A percentile compares a stretch with the other conserved stretches of the same genome.
Evolutionary conservation across 2,329 filamentous ascomycete species (phyloP).

Genomic region (Diaporthe citrichinensis): DNA sequence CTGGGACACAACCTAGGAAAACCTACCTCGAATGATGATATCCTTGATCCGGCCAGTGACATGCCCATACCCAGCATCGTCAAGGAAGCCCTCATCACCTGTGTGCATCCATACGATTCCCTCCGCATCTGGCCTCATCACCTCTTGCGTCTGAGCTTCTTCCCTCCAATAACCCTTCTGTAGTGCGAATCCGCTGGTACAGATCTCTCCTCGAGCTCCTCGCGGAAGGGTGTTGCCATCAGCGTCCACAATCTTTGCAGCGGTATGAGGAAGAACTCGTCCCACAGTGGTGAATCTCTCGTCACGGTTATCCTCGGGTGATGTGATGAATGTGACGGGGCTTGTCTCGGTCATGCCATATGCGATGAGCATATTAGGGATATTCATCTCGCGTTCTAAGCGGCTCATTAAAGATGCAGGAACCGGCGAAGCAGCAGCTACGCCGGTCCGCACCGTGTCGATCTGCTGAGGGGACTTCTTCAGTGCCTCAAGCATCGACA

Average conservation of each 20-base stretch:
- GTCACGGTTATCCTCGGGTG: background rate
- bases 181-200: conserved; percentile 71
- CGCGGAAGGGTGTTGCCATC: conserved; percentile 66
- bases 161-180: conserved; percentile 77
- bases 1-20: background rate
- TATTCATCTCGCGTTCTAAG: background rate
- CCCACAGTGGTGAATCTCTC: background rate
- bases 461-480: background rate
- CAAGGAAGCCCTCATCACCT: conserved; percentile 67
- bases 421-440: background rate
- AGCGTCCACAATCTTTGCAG: background rate
- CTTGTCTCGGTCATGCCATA: background rate
- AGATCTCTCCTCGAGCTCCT: conserved; percentile 72
- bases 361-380: background rate
- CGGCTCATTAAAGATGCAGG: background rate
- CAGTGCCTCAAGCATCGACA: background rate
- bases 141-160: conserved; percentile 47
- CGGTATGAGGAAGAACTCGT: background rate
- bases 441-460: background rate
- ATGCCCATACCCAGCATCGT: conserved; percentile 57
- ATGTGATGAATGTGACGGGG: background rate
- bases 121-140: conserved; percentile 50
- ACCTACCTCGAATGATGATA: background rate
- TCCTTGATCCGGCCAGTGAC: conserved; percentile 77
- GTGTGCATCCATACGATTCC: conserved; percentile 67